These are phyloP conservation scores for Malus hybrid DNA, from an alignment of 331 rosid species.

Conservation along the genomic window DNA sequence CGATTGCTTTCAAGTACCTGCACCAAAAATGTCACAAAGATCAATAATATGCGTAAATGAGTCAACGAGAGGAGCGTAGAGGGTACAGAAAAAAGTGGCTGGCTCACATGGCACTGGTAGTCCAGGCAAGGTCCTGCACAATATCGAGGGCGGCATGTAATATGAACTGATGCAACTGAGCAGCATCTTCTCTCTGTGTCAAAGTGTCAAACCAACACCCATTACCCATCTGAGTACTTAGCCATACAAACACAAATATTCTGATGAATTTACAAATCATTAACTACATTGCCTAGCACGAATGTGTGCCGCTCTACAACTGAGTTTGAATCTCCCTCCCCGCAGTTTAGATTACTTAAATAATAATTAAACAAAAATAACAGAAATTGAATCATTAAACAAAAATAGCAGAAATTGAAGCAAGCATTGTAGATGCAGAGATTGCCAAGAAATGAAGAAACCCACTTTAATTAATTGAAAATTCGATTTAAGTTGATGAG, in stretches of 20 bases:
- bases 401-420: background rate
- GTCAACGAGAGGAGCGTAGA: background rate
- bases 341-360: background rate
- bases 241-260: background rate
- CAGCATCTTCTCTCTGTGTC: conserved; percentile 92
- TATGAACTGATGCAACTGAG: conserved; percentile 94
- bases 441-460: background rate
- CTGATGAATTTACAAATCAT: background rate
- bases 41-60: background rate
- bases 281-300: background rate
- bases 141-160: conserved; percentile 92
- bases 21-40: conserved; percentile 20
- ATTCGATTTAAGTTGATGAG: background rate
- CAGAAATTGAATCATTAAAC: too few relatives aligned
- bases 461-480: background rate
- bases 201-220: background rate
- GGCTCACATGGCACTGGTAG: conserved; percentile 85
- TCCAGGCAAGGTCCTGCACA: conserved; percentile 99
- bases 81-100: conserved; percentile 12
- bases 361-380: too few relatives aligned
- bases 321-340: background rate
- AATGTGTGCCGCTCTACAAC: background rate
- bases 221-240: background rate
- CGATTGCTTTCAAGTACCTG: conserved; percentile 93
- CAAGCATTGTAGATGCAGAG: background rate